Percentiles rank a stretch among this genome's conserved stretches.
phyloP scores from a whole-genome alignment of 805 yeast species.

The Blastobotrys robertii region DNA sequence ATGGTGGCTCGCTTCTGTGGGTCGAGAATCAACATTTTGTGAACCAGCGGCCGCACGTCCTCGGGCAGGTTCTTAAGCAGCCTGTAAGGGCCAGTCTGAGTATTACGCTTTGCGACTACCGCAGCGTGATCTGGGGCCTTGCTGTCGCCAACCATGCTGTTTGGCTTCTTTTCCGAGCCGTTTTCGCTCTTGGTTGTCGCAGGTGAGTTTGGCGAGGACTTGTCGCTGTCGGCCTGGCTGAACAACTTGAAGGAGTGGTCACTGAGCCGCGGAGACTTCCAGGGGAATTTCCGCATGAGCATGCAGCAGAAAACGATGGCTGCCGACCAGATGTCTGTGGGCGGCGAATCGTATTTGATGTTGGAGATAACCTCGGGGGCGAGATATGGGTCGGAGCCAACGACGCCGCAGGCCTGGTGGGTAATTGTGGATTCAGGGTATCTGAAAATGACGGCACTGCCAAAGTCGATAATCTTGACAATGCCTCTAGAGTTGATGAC shows the following conservation, averaged over 20 bases:
- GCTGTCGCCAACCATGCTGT: not conserved
- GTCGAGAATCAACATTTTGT: constrained; percentile 57
- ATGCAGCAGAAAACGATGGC: constrained; percentile 89
- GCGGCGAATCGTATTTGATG: constrained; percentile 78
- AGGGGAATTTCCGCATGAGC: constrained; percentile 85
- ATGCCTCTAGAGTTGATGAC: constrained; percentile 76
- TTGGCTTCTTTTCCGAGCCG: not conserved
- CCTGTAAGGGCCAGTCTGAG: constrained; percentile 49
- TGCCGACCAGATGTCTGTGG: constrained; percentile 89
- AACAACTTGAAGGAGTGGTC: constrained; percentile 80
- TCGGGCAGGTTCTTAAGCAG: constrained; percentile 61
- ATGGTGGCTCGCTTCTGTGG: constrained; percentile 52
- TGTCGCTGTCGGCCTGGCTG: not conserved
- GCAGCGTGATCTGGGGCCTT: not conserved
- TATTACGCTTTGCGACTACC: constrained; percentile 5
- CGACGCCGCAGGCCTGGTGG: constrained; percentile 74
- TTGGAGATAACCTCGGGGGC: constrained; percentile 89
- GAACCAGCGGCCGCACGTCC: constrained; percentile 51
- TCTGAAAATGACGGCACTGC: constrained; percentile 83
- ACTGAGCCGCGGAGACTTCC: constrained; percentile 80
- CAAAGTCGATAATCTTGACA: constrained; percentile 86
- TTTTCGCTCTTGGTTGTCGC: not conserved
- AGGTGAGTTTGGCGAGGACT: not conserved
- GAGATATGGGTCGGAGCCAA: constrained; percentile 80
- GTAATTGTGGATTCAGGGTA: constrained; percentile 71